Evolutionary conservation across 176 grass and related monocot species (phyloP).

Genomic region (Echinochloa phyllopogon): DNA sequence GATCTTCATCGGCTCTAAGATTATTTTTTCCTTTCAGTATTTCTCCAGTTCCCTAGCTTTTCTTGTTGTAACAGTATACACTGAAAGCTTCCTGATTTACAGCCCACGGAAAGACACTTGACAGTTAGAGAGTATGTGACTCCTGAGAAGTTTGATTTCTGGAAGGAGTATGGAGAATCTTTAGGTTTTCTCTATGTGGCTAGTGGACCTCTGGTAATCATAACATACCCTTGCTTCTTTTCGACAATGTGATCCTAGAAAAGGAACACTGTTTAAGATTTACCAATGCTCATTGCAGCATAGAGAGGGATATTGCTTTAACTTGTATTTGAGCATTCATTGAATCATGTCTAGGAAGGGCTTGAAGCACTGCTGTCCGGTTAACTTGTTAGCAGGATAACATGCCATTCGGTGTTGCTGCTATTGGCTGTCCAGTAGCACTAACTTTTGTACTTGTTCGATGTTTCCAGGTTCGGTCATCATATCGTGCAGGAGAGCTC

Average conservation of each 20-base stretch:
- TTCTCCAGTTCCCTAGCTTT: not conserved
- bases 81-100: conserved; percentile 38
- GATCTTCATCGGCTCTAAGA: not conserved
- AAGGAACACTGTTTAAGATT: not conserved
- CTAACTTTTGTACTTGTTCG: not conserved
- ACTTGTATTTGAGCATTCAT: not conserved
- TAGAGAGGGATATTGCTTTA: not conserved
- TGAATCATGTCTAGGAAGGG: not conserved
- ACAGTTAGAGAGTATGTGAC: conserved; percentile 81
- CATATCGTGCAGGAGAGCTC: conserved; percentile 72
- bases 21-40: not conserved
- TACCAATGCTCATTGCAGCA: not conserved
- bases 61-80: conserved; percentile 7
- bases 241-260: not conserved
- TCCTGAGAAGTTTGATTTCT: conserved; percentile 89
- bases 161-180: conserved; percentile 90
- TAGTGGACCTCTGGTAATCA: conserved; percentile 80
- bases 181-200: conserved; percentile 87
- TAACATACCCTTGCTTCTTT: not conserved
- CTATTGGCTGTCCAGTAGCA: not conserved
- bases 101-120: conserved; percentile 83
- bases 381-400: not conserved
- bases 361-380: not conserved
- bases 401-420: not conserved
- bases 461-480: conserved; percentile 63